Conservation (phyloP, 345 rosid species). For the Clarkia xantiana region DNA sequence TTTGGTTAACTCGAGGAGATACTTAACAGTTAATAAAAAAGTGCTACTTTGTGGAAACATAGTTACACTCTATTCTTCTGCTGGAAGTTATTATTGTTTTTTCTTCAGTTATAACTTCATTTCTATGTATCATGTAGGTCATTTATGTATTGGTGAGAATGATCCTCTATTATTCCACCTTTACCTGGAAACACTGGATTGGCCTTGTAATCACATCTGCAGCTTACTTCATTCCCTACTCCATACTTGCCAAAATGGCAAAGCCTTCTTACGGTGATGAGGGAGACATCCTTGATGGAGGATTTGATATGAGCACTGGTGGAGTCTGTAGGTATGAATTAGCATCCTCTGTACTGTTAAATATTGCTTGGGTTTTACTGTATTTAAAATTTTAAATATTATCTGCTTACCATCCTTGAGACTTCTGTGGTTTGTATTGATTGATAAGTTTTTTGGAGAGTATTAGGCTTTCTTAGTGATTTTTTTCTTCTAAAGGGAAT, state of each 20-base stretch:
- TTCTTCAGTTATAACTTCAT: constrained; percentile 9
- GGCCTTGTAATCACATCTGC: constrained; percentile 55
- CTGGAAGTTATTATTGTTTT: background rate
- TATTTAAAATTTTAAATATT: no score
- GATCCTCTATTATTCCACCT: constrained; percentile 42
- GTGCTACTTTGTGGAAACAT: no score
- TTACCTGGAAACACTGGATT: constrained; percentile 72
- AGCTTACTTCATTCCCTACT: constrained; percentile 58
- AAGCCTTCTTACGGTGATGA: constrained; percentile 45
- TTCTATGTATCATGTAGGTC: constrained; percentile 19
- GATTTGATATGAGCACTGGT: constrained; percentile 74
- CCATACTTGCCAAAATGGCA: constrained; percentile 65
- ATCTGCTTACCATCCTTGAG: background rate
- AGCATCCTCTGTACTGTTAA: background rate
- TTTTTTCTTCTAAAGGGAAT: no score
- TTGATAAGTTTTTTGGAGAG: no score
- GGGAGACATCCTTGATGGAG: constrained; percentile 89
- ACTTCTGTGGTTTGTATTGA: no score
- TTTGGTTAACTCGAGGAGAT: no score
- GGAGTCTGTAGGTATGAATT: constrained; percentile 73
- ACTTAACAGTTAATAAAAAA: no score
- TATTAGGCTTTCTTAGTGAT: no score
- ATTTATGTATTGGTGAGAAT: constrained; percentile 55
- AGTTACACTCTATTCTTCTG: background rate
- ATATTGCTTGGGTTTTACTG: background rate